Evolutionary conservation across 768 basidiomycete species (phyloP).

Genomic region (Antrodiella citrinella): DNA sequence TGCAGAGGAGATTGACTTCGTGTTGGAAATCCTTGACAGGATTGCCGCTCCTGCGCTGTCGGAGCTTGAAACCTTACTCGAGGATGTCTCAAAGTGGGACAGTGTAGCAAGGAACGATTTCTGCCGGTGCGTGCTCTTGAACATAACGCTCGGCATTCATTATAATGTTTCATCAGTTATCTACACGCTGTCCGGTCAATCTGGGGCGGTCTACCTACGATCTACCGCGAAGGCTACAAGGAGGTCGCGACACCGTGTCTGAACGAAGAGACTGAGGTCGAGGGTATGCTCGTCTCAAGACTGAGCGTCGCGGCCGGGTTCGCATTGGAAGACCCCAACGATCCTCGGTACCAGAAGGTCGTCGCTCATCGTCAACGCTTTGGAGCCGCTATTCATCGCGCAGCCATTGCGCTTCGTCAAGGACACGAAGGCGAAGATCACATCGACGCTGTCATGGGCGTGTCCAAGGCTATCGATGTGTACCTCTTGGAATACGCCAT

Average conservation of each 20-base stretch:
- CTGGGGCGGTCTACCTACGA: slow-evolving; percentile 69
- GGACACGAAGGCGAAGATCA: slow-evolving; percentile 68
- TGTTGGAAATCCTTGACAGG: slow-evolving; percentile 65
- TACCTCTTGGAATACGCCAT: slow-evolving; percentile 69
- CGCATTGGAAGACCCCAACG: slow-evolving; percentile 60
- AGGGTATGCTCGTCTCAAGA: slow-evolving; percentile 60
- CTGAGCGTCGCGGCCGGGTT: slow-evolving; percentile 71
- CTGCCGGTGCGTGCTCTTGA: slow-evolving; percentile 52
- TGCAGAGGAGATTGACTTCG: slow-evolving; percentile 67
- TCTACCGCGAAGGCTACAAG: slow-evolving; percentile 53
- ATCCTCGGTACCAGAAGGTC: slow-evolving; percentile 66
- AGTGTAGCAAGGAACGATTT: slow-evolving; percentile 68
- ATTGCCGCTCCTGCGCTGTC: slow-evolving; percentile 61
- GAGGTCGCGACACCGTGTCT: slow-evolving; percentile 48
- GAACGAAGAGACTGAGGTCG: slow-evolving; percentile 53
- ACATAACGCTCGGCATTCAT: background rate
- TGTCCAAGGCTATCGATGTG: slow-evolving; percentile 67
- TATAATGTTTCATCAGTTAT: slow-evolving; percentile 33
- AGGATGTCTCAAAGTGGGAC: slow-evolving; percentile 52
- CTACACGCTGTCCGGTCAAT: slow-evolving; percentile 66
- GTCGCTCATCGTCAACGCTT: slow-evolving; percentile 50
- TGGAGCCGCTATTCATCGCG: slow-evolving; percentile 59
- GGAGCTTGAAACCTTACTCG: slow-evolving; percentile 57
- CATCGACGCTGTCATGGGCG: slow-evolving; percentile 73
- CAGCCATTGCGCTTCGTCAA: slow-evolving; percentile 55